Percentiles rank a stretch among this genome's conserved stretches.
phyloP scores from a whole-genome alignment of 257 asterid species.

The Anisodus acutangulus region DNA sequence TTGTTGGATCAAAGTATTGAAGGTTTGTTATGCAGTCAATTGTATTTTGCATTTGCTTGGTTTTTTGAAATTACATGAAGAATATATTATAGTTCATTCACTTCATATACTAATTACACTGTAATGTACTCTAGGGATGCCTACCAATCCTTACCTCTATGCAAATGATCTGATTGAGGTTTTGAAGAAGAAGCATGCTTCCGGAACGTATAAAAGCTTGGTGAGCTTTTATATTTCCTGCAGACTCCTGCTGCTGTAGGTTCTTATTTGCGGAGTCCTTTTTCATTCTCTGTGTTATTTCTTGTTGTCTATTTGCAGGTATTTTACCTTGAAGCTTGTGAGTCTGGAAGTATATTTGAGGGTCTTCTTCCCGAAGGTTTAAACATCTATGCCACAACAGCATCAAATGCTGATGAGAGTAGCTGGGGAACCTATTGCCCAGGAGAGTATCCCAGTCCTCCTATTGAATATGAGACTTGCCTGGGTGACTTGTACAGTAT shows the following conservation, averaged over 20 bases:
- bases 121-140: constrained; percentile 64
- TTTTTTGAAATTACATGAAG: not conserved
- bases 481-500: constrained; percentile 92
- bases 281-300: not conserved
- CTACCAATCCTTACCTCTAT: constrained; percentile 71
- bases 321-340: constrained; percentile 95
- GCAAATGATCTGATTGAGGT: constrained; percentile 66
- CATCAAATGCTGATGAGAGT: constrained; percentile 92
- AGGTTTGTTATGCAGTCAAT: not conserved
- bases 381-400: constrained; percentile 93
- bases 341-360: constrained; percentile 95
- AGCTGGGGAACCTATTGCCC: constrained; percentile 99
- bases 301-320: constrained; percentile 50
- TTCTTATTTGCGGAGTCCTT: not conserved
- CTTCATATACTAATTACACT: not conserved
- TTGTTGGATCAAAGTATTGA: not conserved
- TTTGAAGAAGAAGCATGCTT: constrained; percentile 76
- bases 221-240: constrained; percentile 43
- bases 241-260: not conserved
- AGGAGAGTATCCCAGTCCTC: constrained; percentile 82
- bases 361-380: constrained; percentile 88
- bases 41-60: constrained; percentile 10
- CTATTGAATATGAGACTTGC: constrained; percentile 87
- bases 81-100: not conserved
- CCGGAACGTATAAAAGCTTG: constrained; percentile 88